Conservation (phyloP, 129 eudicot genomes). For the Escallonia rubra region DNA sequence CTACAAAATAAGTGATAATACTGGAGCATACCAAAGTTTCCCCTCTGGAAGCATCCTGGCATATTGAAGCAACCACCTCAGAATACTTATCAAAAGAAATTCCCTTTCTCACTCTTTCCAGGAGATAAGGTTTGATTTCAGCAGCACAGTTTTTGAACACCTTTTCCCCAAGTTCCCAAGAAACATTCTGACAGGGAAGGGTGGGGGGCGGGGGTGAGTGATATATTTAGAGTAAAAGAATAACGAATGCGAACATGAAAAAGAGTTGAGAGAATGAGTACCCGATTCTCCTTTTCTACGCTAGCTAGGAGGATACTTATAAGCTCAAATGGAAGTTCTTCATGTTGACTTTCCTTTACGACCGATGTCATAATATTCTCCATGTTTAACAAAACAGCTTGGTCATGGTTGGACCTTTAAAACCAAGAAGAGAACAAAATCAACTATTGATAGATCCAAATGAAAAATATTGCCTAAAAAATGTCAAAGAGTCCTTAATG, state of each 20-base stretch:
- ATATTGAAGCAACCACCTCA: conserved; percentile 23
- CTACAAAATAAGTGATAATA: not conserved
- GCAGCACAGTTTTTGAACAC: conserved; percentile 27
- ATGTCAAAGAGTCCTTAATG: not conserved
- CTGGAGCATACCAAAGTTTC: conserved; percentile 17
- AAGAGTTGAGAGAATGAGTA: not conserved
- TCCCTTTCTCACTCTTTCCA: conserved; percentile 18
- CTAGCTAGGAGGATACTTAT: conserved; percentile 20
- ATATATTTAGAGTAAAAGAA: not conserved
- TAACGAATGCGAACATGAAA: not conserved
- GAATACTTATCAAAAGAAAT: conserved; percentile 27
- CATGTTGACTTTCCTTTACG: conserved; percentile 25
- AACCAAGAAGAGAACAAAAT: not conserved
- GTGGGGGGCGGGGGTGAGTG: not conserved
- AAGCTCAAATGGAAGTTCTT: conserved; percentile 28
- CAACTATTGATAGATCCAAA: not conserved
- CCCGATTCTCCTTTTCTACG: conserved; percentile 35
- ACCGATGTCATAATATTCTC: conserved; percentile 35
- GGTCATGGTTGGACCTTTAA: conserved; percentile 23
- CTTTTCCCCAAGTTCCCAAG: conserved; percentile 40
- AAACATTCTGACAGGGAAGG: not conserved
- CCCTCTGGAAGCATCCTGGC: conserved; percentile 11
- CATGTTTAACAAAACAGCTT: conserved; percentile 23
- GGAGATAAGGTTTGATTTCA: conserved; percentile 18
- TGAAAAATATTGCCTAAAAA: not conserved